Evolutionary conservation across 352 stramenopile genomes (phyloP).

Genomic region (Bremia lactucae): DNA sequence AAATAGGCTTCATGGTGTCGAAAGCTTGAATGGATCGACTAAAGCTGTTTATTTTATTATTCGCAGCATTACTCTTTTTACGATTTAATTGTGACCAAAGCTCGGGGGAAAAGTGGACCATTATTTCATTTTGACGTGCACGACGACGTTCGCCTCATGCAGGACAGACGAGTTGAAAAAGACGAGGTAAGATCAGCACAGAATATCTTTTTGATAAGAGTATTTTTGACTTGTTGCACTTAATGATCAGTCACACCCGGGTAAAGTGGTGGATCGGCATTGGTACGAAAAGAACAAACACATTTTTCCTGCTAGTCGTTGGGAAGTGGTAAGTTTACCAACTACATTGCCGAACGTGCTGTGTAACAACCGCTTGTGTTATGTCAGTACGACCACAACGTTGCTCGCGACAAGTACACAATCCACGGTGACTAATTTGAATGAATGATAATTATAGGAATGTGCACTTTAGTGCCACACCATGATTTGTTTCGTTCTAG

Average conservation of each 20-base stretch:
- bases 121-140: conserved; percentile 97
- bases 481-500: no score
- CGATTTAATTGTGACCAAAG: conserved; percentile 96
- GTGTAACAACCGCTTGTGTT: neutral
- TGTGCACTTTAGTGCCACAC: no score
- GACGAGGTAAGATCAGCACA: conserved; percentile 68
- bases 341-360: neutral
- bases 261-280: conserved; percentile 94
- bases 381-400: conserved; percentile 57
- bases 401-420: conserved; percentile 75
- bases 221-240: conserved; percentile 1
- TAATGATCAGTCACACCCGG: conserved; percentile 82
- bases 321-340: conserved; percentile 83
- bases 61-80: conserved; percentile 95
- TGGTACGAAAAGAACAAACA: conserved; percentile 99
- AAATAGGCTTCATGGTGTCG: conserved; percentile 3
- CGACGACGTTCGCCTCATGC: conserved; percentile 84
- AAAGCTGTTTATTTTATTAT: conserved; percentile 9
- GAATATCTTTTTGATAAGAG: neutral
- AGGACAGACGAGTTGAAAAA: conserved; percentile 94
- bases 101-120: conserved; percentile 93
- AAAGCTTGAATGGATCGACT: neutral
- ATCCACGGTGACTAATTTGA: conserved; percentile 52
- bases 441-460: neutral
- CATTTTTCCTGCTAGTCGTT: conserved; percentile 97